Evolutionary conservation across 768 basidiomycete genomes (phyloP).

Genomic region (Macrolepiota fuliginosa): DNA sequence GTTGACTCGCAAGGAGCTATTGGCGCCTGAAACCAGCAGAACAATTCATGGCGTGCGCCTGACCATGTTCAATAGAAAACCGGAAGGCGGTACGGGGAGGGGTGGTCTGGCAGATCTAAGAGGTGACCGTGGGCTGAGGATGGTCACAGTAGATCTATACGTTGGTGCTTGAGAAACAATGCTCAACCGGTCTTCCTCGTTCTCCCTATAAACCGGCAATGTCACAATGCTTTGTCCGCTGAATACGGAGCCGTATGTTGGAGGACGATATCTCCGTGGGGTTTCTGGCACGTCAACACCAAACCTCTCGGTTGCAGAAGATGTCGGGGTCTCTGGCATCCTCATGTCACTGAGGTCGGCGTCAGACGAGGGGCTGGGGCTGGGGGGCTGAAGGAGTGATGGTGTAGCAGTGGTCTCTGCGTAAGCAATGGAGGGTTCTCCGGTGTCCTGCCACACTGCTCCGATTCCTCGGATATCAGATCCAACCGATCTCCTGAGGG

Average conservation of each 20-base stretch:
- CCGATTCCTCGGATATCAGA: background rate
- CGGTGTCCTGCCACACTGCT: background rate
- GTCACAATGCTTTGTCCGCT: constrained; percentile 5
- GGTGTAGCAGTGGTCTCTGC: background rate
- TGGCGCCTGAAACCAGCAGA: background rate
- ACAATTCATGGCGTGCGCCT: background rate
- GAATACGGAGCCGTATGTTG: background rate
- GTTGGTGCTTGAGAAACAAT: constrained; percentile 5
- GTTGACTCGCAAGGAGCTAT: too few relatives aligned
- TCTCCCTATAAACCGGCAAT: constrained; percentile 4
- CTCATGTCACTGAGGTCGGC: constrained; percentile 4
- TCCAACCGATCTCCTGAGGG: background rate
- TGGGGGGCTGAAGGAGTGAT: background rate
- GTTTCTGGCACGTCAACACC: background rate
- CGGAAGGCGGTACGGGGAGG: constrained; percentile 1
- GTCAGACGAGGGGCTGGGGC: background rate
- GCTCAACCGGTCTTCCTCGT: constrained; percentile 7
- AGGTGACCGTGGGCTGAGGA: background rate
- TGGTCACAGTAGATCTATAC: constrained; percentile 1
- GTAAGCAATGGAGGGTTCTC: too few relatives aligned
- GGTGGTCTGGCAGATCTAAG: background rate
- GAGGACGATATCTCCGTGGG: background rate
- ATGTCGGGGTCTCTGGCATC: constrained; percentile 1
- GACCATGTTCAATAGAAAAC: background rate
- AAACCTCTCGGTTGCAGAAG: background rate